Conservation (phyloP, 2,329 filamentous ascomycete genomes). For the Colletotrichum tropicale region DNA sequence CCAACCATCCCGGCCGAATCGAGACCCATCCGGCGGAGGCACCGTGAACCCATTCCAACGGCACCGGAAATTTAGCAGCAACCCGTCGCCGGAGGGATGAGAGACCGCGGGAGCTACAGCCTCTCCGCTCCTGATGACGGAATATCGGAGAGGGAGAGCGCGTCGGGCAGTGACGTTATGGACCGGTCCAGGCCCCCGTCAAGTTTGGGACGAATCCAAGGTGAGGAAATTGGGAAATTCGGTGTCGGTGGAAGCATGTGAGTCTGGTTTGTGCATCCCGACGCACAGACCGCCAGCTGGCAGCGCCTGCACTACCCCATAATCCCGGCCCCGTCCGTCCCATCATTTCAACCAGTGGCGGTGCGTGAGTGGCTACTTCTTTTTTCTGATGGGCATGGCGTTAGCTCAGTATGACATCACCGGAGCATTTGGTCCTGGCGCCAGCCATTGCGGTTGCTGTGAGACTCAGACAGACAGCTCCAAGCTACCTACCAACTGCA, state of each 20-base stretch:
- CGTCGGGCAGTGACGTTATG: not conserved
- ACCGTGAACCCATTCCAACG: not conserved
- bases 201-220: not conserved
- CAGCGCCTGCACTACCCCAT: not conserved
- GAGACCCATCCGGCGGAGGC: not conserved
- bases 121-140: not conserved
- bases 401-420: conserved; percentile 24
- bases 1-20: not conserved
- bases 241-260: conserved; percentile 2
- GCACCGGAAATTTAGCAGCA: not conserved
- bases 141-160: not conserved
- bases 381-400: not conserved
- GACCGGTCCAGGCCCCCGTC: conserved; percentile 2
- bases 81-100: not conserved
- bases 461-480: not conserved
- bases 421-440: conserved; percentile 23
- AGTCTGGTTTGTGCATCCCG: not conserved
- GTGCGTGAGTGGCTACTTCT: conserved; percentile 5
- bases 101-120: not conserved
- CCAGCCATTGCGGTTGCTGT: not conserved
- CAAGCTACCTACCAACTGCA: not conserved
- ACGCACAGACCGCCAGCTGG: conserved; percentile 5
- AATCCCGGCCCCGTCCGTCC: not conserved
- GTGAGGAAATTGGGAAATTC: not conserved
- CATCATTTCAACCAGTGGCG: conserved; percentile 4